Evolutionary conservation across 1,139 yeast species (phyloP).

Genomic region (Diutina neorugosa): DNA sequence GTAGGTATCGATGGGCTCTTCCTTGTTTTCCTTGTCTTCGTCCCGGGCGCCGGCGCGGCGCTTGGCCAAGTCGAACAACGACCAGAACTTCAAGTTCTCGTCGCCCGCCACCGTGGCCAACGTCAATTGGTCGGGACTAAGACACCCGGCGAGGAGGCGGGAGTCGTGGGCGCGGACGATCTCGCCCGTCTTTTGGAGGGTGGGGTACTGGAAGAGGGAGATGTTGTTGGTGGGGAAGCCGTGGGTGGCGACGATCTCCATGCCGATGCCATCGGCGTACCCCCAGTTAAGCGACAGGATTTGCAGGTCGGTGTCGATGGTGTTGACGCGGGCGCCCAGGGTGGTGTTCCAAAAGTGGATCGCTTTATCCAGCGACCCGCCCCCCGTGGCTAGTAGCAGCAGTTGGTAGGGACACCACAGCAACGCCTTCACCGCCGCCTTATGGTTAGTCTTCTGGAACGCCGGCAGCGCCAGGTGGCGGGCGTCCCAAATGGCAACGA

Average conservation of each 20-base stretch:
- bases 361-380: constrained; percentile 83
- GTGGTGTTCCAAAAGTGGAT: constrained; percentile 94
- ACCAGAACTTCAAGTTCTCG: constrained; percentile 93
- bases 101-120: constrained; percentile 95
- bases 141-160: constrained; percentile 68
- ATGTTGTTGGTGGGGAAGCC: constrained; percentile 87
- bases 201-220: constrained; percentile 76
- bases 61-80: constrained; percentile 50
- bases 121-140: constrained; percentile 85
- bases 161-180: constrained; percentile 83
- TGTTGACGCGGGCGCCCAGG: constrained; percentile 77
- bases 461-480: constrained; percentile 33
- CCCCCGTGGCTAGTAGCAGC: constrained; percentile 85
- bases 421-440: constrained; percentile 91
- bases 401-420: constrained; percentile 91
- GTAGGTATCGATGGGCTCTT: not conserved
- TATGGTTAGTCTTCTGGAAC: constrained; percentile 68
- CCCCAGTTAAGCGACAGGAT: constrained; percentile 94
- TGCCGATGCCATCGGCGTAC: constrained; percentile 52
- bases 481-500: constrained; percentile 92
- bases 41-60: not conserved
- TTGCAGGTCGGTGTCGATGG: constrained; percentile 89
- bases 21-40: constrained; percentile 1
- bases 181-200: constrained; percentile 80
- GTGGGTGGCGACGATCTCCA: constrained; percentile 87